Percentiles rank a stretch among this genome's conserved stretches.
These are phyloP conservation scores for Lentinula sp. DNA, from an alignment of 768 basidiomycete species.

Conservation along the genomic window DNA sequence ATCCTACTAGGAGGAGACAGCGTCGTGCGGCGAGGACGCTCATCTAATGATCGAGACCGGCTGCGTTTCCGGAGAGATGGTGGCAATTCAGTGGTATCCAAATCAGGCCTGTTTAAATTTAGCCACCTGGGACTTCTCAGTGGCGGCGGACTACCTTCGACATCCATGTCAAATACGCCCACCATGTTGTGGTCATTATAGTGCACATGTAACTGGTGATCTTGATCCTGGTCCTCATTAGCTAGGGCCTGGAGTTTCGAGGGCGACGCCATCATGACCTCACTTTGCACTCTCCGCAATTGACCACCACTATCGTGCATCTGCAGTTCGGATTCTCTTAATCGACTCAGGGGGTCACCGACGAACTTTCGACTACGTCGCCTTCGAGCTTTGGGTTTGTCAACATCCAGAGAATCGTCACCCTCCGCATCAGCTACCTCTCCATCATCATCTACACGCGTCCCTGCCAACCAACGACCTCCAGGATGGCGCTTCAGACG, in stretches of 20 bases:
- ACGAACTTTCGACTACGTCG: constrained; percentile 24
- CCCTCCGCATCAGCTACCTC: constrained; percentile 39
- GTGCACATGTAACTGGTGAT: constrained; percentile 23
- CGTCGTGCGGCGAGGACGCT: constrained; percentile 9
- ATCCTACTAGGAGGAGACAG: neutral
- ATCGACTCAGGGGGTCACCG: constrained; percentile 24
- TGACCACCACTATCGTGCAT: constrained; percentile 14
- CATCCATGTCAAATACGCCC: constrained; percentile 39
- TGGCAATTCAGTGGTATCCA: constrained; percentile 12
- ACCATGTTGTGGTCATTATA: constrained; percentile 23
- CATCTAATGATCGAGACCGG: constrained; percentile 30
- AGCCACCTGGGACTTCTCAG: neutral
- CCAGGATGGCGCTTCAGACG: constrained; percentile 55
- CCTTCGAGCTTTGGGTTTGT: constrained; percentile 28
- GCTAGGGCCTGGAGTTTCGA: constrained; percentile 28
- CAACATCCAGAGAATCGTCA: constrained; percentile 15
- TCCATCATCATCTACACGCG: constrained; percentile 52
- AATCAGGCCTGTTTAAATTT: constrained; percentile 5
- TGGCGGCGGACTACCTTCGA: neutral
- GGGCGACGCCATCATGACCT: constrained; percentile 38
- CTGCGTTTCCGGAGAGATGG: constrained; percentile 28
- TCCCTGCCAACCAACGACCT: constrained; percentile 27
- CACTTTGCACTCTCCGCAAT: constrained; percentile 64
- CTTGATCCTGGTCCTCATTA: constrained; percentile 22
- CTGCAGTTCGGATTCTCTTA: constrained; percentile 32